Percentiles rank a stretch among this genome's conserved stretches.
These are phyloP conservation scores for Ormosia emarginata DNA, from an alignment of 306 rosid genomes.

Conservation along the genomic window DNA sequence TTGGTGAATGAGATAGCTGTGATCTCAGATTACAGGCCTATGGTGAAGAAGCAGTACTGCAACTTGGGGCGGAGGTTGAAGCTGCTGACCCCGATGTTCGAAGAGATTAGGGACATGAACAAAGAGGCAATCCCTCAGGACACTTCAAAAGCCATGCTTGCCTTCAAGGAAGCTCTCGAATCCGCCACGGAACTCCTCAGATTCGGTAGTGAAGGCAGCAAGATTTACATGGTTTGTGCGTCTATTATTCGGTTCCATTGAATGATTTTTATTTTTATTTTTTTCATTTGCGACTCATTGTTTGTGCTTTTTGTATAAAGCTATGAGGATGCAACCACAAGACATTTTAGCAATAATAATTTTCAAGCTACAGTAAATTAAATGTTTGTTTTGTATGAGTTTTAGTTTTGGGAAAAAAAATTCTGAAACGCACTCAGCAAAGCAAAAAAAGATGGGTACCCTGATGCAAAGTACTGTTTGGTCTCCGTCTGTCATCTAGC, in stretches of 20 bases:
- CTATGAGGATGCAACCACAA: neutral
- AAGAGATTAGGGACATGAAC: constrained; percentile 78
- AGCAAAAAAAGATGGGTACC: too few species aligned
- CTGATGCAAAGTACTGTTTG: neutral
- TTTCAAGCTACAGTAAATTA: neutral
- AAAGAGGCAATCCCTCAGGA: constrained; percentile 40
- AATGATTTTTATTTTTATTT: neutral
- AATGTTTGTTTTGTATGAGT: neutral
- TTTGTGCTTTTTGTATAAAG: neutral
- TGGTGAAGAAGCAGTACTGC: constrained; percentile 86
- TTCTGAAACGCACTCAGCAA: too few species aligned
- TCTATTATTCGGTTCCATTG: neutral
- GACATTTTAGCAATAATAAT: neutral
- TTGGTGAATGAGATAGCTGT: constrained; percentile 59
- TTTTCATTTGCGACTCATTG: neutral
- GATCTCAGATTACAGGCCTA: constrained; percentile 74
- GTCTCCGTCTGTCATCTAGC: neutral
- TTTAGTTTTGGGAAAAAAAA: too few species aligned
- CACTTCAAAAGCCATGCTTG: constrained; percentile 51
- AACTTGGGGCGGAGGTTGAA: constrained; percentile 86
- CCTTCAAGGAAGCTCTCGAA: constrained; percentile 58
- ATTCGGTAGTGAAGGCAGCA: constrained; percentile 82
- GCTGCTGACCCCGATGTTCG: constrained; percentile 85
- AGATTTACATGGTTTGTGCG: constrained; percentile 83
- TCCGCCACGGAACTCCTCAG: constrained; percentile 72